Conservation (phyloP, 352 stramenopile genomes). For the Phytophthora cryptogea region DNA sequence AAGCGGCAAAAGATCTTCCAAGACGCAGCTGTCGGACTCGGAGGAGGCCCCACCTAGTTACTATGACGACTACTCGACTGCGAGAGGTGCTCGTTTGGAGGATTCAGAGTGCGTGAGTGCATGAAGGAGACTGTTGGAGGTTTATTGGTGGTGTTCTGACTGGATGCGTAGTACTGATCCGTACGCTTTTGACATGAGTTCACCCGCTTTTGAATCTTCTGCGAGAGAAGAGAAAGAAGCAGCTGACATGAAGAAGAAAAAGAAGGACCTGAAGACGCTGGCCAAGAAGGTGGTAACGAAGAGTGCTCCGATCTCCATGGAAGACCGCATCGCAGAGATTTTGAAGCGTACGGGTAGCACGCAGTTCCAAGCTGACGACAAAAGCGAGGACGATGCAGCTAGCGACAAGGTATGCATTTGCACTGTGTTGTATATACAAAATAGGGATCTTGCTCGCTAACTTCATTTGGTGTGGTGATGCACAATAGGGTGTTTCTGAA, state of each 20-base stretch:
- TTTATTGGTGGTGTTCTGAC: slow-evolving; percentile 11
- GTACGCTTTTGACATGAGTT: slow-evolving; percentile 73
- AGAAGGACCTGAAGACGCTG: slow-evolving; percentile 32
- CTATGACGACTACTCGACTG: slow-evolving; percentile 34
- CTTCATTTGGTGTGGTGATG: neutral
- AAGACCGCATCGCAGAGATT: slow-evolving; percentile 80
- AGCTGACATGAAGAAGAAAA: slow-evolving; percentile 32
- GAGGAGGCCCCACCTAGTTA: slow-evolving; percentile 68
- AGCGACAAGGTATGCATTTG: slow-evolving; percentile 21
- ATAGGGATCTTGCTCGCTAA: neutral
- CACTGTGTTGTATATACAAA: neutral
- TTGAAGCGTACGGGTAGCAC: slow-evolving; percentile 78
- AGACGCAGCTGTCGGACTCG: slow-evolving; percentile 43
- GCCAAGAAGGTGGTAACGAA: slow-evolving; percentile 34
- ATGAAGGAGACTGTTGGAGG: neutral
- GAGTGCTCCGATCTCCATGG: slow-evolving; percentile 44
- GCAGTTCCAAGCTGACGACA: slow-evolving; percentile 26
- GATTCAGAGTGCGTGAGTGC: slow-evolving; percentile 33
- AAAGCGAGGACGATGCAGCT: slow-evolving; percentile 32
- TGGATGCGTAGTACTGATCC: slow-evolving; percentile 52
- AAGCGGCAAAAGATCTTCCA: slow-evolving; percentile 26
- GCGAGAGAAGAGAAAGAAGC: slow-evolving; percentile 25
- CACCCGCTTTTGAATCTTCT: slow-evolving; percentile 31
- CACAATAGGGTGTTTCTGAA: slow-evolving; percentile 6
- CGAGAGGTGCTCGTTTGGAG: slow-evolving; percentile 11